Evolutionary conservation across 495 filamentous ascomycete genomes (phyloP), one percentile per base, ranked within the genome.

Genomic region (Lophium mytilinum): DNA sequence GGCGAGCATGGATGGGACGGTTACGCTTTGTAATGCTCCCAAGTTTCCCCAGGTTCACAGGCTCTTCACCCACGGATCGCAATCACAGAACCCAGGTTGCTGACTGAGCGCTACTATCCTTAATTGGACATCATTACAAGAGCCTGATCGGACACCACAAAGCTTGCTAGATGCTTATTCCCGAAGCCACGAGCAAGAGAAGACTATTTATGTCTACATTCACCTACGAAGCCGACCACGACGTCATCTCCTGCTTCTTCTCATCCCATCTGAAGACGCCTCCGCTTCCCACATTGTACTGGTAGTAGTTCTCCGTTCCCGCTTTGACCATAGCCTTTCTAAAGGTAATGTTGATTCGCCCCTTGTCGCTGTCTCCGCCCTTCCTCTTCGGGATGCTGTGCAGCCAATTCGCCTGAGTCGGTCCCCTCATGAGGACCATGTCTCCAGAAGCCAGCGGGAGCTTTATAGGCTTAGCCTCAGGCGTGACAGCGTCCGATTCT

Each of bases 321-420:
- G 71, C 83, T 50, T 75, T 80, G 18, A 82, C 72, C 60, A 85
- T 69, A 18, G 82, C 85, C 61, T 78, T 75, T 42, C 85, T 72
- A 64, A 89, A 86, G 3, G 87, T 90, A 60, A 89, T 87, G 62
- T 89, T 89, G 37, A 89, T 87, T 48, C 86, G 71, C 11, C 84
- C 87, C 19, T 68, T 73, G 34, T 78, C 75, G 10, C 72, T 71
- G 53, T 76, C 78, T 45, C 71, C 74, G 35, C 80, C 81, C 40
- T 80, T 78, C 21, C 84, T 72, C 72, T 90, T 90, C 0, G 86
- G 87, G n/a, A 89, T 79, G 52, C 79, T 82, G 67, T 89, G 86
- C 43, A 87, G 68, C 86, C 86, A 89, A 63, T 81, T 78, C 30
- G 76, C 62, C 65, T 91, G 87, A 19, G 86, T 89, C 48, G 64